phyloP scores from a whole-genome alignment of 2,329 filamentous ascomycete species.

The Nectriaceae sp. region DNA sequence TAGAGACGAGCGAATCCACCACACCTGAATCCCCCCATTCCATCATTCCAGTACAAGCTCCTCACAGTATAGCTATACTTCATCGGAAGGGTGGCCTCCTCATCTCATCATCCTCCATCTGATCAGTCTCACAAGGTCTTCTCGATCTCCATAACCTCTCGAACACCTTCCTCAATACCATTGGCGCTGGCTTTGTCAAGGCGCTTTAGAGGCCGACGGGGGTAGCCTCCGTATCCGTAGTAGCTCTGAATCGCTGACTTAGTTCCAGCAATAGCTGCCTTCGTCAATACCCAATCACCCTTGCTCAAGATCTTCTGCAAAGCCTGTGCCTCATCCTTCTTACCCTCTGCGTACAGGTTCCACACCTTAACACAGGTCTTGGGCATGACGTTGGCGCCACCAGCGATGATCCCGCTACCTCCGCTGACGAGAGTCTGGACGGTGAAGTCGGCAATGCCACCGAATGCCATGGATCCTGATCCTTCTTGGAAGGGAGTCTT shows the following conservation, averaged over 20 bases:
- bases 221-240: constrained; percentile 79
- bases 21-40: too few relatives aligned
- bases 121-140: constrained; percentile 42
- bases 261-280: constrained; percentile 81
- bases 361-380: constrained; percentile 79
- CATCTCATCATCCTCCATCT: background rate
- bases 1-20: too few relatives aligned
- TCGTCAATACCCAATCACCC: constrained; percentile 82
- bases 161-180: constrained; percentile 56
- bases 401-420: constrained; percentile 82
- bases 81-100: background rate
- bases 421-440: constrained; percentile 78
- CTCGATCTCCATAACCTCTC: constrained; percentile 69
- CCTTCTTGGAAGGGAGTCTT: constrained; percentile 63
- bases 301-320: constrained; percentile 77
- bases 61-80: too few relatives aligned
- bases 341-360: constrained; percentile 73
- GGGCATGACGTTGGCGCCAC: constrained; percentile 82
- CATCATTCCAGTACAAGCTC: too few relatives aligned
- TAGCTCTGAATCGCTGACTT: constrained; percentile 81
- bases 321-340: constrained; percentile 72
- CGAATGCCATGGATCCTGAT: constrained; percentile 80
- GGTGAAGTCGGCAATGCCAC: constrained; percentile 86
- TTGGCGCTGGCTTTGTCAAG: constrained; percentile 58
- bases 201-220: constrained; percentile 71